Base-by-base conservation (phyloP, 2,329 filamentous ascomycete genomes). In the Ceratocystis papillata region DNA sequence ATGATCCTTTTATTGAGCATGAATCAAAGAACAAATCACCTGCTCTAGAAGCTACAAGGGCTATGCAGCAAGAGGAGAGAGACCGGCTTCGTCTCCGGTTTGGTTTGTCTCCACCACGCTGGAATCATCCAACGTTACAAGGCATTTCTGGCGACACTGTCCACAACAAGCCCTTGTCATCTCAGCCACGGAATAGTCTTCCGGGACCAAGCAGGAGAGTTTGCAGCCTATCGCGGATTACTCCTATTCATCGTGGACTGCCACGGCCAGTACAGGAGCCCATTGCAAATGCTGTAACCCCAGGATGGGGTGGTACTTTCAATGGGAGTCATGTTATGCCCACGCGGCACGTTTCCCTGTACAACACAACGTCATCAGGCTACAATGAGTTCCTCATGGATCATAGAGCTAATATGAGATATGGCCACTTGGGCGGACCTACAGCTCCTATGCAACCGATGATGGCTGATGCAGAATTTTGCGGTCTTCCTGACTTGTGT, bases 1-100 rank as follows among this genome's bases (percentile, higher is more conserved):
- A 59, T 25, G 55, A 59, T 20, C 55, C 55, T 59, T 59, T 59
- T n/a, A 59, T 59, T 30, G 55, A 59, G 28, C 55, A 37, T 22
- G 55, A 10, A 59, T 59, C 55, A 37, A 37, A 20, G 17, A 12
- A 5, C 7, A 30, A 15, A 59, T n/a, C 55, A n/a, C 55, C 55
- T 8, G 30, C 5, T n/a, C 5, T 37, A 37, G 25, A 37, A 10
- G 20, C 12, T 25, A n/a, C 30, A 28, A 59, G 33, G 5, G 10
- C 2, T 15, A 37, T n/a, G 20, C 55, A 59, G 22, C 8, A 59
- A 59, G 30, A 17, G 17, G 55, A 59, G 25, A n/a, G 25, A 37
- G 55, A 59, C 28, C 55, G 17, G 55, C 55, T 59, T 15, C 55
- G 55, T 37, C 28, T 59, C 7, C 30, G 30, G 15, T 59, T 59